Conservation (phyloP, 768 basidiomycete species). For the Gloeostereum incarnatum region DNA sequence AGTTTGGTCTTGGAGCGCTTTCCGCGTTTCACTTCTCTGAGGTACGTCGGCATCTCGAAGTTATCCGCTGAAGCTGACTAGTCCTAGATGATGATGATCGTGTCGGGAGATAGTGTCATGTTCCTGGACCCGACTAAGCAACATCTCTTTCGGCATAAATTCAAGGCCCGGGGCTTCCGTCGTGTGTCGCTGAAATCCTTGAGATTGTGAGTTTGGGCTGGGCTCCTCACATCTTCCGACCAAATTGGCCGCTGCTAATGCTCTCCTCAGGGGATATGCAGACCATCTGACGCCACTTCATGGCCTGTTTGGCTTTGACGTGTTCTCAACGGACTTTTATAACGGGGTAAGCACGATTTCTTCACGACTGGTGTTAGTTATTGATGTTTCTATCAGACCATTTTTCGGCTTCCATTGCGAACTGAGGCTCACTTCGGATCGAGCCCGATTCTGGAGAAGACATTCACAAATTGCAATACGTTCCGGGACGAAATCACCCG, state of each 20-base stretch:
- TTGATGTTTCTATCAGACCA: conserved; percentile 8
- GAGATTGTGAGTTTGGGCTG: conserved; percentile 17
- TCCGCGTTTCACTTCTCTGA: conserved; percentile 46
- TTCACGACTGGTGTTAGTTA: background rate
- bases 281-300: conserved; percentile 29
- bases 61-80: background rate
- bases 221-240: background rate
- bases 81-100: conserved; percentile 19
- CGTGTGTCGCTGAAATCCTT: conserved; percentile 22
- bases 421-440: conserved; percentile 5
- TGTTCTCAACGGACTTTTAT: conserved; percentile 17
- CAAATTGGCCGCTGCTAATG: conserved; percentile 1
- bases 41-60: conserved; percentile 16
- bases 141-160: conserved; percentile 23
- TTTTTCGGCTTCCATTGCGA: conserved; percentile 14
- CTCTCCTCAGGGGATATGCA: conserved; percentile 23
- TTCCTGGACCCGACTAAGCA: conserved; percentile 38
- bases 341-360: conserved; percentile 25
- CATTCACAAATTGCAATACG: conserved; percentile 7
- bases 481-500: too few species aligned
- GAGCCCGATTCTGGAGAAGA: background rate
- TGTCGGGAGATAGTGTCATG: conserved; percentile 18
- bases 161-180: conserved; percentile 18
- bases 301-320: conserved; percentile 32
- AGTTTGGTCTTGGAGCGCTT: conserved; percentile 42